Percentiles rank a stretch among this genome's conserved stretches.
These are phyloP conservation scores for Juncus inflexus DNA, from an alignment of 176 grass and related monocot species.

Conservation along the genomic window DNA sequence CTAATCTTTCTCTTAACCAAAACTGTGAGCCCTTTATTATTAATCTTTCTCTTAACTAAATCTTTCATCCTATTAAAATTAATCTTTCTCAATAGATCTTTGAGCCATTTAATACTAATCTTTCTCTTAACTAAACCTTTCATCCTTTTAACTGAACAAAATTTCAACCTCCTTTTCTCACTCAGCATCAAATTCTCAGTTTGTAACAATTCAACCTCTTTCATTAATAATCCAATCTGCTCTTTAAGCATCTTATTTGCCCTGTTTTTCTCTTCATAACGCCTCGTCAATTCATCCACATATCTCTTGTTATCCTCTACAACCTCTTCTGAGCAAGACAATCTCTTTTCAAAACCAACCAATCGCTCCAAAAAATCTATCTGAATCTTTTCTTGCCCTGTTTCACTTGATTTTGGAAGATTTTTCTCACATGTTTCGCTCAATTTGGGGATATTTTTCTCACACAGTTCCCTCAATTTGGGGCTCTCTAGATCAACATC, in stretches of 20 bases:
- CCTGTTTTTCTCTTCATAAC: slow-evolving; percentile 6
- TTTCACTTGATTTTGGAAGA: slow-evolving; percentile 7
- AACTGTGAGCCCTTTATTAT: not conserved
- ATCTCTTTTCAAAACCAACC: slow-evolving; percentile 25
- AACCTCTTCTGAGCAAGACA: slow-evolving; percentile 23
- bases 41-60: not conserved
- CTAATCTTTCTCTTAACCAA: not conserved
- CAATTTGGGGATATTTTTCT: not conserved
- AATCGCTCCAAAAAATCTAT: not conserved
- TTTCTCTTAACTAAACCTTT: too few species aligned
- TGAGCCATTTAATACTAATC: too few species aligned
- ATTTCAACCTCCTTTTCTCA: slow-evolving; percentile 4
- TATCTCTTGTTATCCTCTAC: slow-evolving; percentile 19
- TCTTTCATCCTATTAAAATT: too few species aligned
- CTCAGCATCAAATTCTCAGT: slow-evolving; percentile 23
- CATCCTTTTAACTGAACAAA: not conserved
- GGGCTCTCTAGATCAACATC: not conserved
- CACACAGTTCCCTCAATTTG: not conserved
- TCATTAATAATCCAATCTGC: slow-evolving; percentile 17
- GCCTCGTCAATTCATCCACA: slow-evolving; percentile 7
- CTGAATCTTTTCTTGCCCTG: not conserved
- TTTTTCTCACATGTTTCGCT: not conserved
- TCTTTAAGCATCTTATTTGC: slow-evolving; percentile 11
- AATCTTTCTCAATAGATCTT: too few species aligned
- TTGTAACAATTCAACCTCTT: slow-evolving; percentile 17